Base-by-base conservation (phyloP, 257 asterid genomes). In the Knoxia roxburghii region DNA sequence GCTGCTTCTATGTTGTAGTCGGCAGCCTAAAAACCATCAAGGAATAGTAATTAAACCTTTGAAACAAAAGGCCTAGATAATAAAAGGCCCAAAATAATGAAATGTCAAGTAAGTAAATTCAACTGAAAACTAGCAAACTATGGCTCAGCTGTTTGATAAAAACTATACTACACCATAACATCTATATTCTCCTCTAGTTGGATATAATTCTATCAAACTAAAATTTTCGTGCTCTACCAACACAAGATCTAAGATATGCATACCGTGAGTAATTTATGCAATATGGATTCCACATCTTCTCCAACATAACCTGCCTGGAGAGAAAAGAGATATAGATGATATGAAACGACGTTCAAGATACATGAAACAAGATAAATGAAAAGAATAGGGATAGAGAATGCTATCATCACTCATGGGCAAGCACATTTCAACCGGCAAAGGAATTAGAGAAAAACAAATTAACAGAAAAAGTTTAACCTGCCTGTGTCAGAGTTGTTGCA, bases 401-500 rank as follows among this genome's bases (percentile, higher is more conserved):
- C n/a, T n/a, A 30, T n/a, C 37, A 30, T 37, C n/a, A 57, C 43
- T 30, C 41, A 29, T 32, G 13, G 29, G 45, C 6, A 33, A 1
- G 64, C 45, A 6, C 0, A 12, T 41, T 40, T 40, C 26, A 18
- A 45, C 54, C 27, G 68, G 56, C 18, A 45, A 45, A 27, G 24
- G 18, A 26, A 45, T 46, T 0, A 45, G 7, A 64, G 32, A 37
- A 37, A 37, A 37, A 37, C 6, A 37, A 37, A 37, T 14, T 41
- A 11, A 7, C 39, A 49, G 35, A 56, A 83, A 30, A 59, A 9
- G 27, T 59, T 10, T 33, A 85, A 87, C 95, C 89, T 84, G 90
- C 98, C 98, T 91, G 98, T 61, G 98, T 91, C 75, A 91, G 79
- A 64, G 95, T 70, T 53, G 98, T 91, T 75, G 98, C 98, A 73